Conservation (phyloP, 2,329 filamentous ascomycete species). For the Colletotrichum sp. region DNA sequence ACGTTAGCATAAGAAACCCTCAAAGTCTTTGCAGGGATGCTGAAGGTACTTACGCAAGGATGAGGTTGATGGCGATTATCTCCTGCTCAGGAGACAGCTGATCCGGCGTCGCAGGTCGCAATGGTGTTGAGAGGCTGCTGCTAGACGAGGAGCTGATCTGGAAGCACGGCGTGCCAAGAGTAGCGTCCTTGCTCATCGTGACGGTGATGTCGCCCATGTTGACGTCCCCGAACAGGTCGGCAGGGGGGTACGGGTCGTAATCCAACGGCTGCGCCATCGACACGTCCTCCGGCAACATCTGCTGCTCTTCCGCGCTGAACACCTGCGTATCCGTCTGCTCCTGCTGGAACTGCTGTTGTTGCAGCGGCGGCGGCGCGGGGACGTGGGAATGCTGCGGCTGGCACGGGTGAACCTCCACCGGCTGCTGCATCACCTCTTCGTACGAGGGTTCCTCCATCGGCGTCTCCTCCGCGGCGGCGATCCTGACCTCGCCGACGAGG, state of each 20-base stretch:
- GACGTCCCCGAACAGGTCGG: slow-evolving; percentile 37
- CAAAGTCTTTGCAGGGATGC: no score
- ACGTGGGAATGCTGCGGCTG: neutral
- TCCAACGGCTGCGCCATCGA: neutral
- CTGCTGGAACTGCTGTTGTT: neutral
- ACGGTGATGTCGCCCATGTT: slow-evolving; percentile 43
- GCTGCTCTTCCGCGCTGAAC: neutral
- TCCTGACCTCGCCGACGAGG: neutral
- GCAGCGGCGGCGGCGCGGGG: neutral
- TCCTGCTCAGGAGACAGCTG: slow-evolving; percentile 44
- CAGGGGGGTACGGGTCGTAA: slow-evolving; percentile 12
- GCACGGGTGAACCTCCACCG: neutral
- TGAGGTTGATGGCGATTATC: slow-evolving; percentile 56
- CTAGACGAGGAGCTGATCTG: slow-evolving; percentile 38
- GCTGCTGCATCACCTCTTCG: neutral
- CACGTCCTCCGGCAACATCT: slow-evolving; percentile 1
- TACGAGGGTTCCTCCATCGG: neutral
- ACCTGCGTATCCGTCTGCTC: neutral
- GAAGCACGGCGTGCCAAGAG: slow-evolving; percentile 47
- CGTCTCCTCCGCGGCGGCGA: neutral
- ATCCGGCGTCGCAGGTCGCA: slow-evolving; percentile 23
- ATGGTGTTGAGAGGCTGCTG: slow-evolving; percentile 16
- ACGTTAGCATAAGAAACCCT: neutral
- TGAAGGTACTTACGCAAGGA: slow-evolving; percentile 49
- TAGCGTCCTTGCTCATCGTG: slow-evolving; percentile 45